A percentile compares a stretch with the other conserved stretches of the same genome.
Conservation (phyloP, 139 green algal genomes). For the Parachlorella kessleri region DNA sequence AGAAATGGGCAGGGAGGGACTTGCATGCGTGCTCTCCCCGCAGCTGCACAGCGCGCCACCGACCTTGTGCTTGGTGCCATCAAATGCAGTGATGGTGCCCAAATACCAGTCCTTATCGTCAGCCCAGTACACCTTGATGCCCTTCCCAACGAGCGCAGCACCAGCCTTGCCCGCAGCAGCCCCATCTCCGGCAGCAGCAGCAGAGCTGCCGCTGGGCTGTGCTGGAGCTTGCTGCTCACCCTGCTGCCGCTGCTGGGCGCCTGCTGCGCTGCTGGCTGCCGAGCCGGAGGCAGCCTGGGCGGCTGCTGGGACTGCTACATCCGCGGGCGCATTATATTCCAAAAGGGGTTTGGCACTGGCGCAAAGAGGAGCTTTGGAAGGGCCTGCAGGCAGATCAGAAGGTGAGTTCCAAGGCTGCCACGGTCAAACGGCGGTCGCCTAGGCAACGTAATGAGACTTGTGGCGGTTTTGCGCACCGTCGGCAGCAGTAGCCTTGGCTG, state of each 20-base stretch:
- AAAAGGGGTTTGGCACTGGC: no score
- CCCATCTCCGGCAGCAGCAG: neutral
- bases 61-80: neutral
- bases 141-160: conserved; percentile 32
- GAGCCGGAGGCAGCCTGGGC: neutral
- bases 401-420: no score
- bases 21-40: no score
- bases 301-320: no score
- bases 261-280: neutral
- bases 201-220: neutral
- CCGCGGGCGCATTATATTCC: no score
- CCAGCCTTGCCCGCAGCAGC: neutral
- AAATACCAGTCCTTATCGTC: conserved; percentile 52
- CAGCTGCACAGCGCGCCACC: no score
- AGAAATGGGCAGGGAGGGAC: no score
- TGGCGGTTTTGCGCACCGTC: neutral
- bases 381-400: no score
- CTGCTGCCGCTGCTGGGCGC: neutral
- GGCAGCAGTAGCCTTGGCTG: neutral
- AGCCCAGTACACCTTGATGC: conserved; percentile 62
- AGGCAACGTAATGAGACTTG: no score
- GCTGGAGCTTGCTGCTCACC: neutral
- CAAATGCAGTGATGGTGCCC: conserved; percentile 10
- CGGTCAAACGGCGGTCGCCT: no score
- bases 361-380: no score